Evolutionary conservation across 1,284 basidiomycete genomes (phyloP), one percentile per base, ranked within the genome.

Genomic region (Serendipita sp.): DNA sequence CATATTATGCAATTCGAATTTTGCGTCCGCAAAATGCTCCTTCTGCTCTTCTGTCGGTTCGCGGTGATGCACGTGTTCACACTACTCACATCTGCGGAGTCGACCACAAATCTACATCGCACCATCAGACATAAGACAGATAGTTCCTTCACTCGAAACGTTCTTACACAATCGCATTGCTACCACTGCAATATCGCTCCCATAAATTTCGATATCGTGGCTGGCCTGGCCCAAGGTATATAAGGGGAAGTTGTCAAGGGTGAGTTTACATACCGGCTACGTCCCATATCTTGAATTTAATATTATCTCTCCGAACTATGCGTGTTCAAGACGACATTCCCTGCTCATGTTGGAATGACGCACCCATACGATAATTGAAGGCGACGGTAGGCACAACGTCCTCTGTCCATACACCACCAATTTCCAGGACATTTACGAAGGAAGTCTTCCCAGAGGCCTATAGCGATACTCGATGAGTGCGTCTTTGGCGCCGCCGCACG

Each of bases 141-240:
- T 45, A 49, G 60, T 42, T 1, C 47, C 30, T n/a, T 35, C 38
- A 41, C 66, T 66, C 60, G 66, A 65, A 29, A 65, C 61, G 22
- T 29, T 79, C 91, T 71, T 73, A 97, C 85, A 98, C 83, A 55
- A 99, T 88, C 5, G 94, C 94, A 69, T 94, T 90, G 0, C 94
- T 92, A 8, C 94, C 94, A 64, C 88, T 83, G 73, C 93, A 96
- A 72, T 98, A 99, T 47, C 95, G 79, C 74, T 96, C 93, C 95
- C 92, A 91, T 83, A 89, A 32, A 60, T 76, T 76, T 58, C 94
- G 83, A 70, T 97, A 99, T 70, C 93, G 88, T 1, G 94, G 90
- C 76, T 97, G 94, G 15, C 93, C 93, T 78, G 50, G 30, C n/a
- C 6, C 2, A 53, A 38, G 44, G 12, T 6, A 55, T n/a, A 22